Evolutionary conservation across 495 filamentous ascomycete genomes (phyloP).

Genomic region (Hypoxylon lienhwacheense): DNA sequence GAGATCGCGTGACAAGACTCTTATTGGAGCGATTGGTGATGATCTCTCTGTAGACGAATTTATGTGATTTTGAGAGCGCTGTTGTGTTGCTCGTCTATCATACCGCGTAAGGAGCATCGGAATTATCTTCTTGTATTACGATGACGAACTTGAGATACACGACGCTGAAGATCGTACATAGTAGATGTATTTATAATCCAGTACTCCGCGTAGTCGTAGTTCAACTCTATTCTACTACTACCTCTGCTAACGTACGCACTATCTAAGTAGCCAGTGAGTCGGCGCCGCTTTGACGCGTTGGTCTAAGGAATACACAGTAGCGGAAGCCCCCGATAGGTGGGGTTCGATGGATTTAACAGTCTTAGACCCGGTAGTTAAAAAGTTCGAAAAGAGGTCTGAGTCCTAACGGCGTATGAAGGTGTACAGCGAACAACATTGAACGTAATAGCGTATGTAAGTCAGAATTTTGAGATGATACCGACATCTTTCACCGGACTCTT

Average conservation of each 20-base stretch:
- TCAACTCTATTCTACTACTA: too few relatives aligned
- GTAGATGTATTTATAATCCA: too few relatives aligned
- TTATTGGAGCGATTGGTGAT: conserved; percentile 25
- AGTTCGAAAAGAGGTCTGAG: conserved; percentile 1
- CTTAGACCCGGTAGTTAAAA: conserved; percentile 12
- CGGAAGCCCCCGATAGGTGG: conserved; percentile 35
- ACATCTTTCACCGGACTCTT: conserved; percentile 5
- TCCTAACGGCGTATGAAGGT: conserved; percentile 13
- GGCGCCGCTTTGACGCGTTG: conserved; percentile 8
- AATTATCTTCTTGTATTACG: not conserved
- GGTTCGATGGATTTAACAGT: conserved; percentile 13
- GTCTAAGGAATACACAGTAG: conserved; percentile 2
- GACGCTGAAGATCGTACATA: not conserved
- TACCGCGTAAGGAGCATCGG: not conserved
- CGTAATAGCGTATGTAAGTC: too few relatives aligned
- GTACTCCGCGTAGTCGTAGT: too few relatives aligned
- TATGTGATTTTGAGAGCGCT: conserved; percentile 18
- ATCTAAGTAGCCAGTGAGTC: conserved; percentile 14
- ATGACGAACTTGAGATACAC: too few relatives aligned
- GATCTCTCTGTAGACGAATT: conserved; percentile 13
- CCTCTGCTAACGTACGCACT: too few relatives aligned
- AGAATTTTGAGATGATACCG: conserved; percentile 29
- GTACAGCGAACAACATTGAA: too few relatives aligned
- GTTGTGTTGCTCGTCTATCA: conserved; percentile 13
- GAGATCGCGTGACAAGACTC: conserved; percentile 32